These are phyloP conservation scores for Coix lacrymajobi DNA, from an alignment of 176 grass and related monocot species.

Conservation along the genomic window DNA sequence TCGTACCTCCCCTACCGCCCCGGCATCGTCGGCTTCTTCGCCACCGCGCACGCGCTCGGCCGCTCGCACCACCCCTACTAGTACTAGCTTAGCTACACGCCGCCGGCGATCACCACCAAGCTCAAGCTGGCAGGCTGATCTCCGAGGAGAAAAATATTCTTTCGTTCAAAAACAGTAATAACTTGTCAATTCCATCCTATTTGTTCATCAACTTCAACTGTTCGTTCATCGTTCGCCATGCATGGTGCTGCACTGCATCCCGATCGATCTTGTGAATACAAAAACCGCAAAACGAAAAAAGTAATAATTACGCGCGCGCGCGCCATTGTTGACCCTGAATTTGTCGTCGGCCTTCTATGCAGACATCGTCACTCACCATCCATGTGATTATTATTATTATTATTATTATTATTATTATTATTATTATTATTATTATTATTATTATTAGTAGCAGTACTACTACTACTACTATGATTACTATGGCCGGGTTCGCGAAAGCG, in stretches of 20 bases:
- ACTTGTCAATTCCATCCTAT: background rate
- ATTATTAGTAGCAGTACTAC: too few species aligned
- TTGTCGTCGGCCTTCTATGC: background rate
- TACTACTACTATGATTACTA: too few species aligned
- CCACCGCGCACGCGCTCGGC: constrained; percentile 35
- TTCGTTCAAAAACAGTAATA: too few species aligned
- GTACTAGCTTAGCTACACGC: background rate
- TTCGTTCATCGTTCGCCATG: background rate
- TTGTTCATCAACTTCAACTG: background rate
- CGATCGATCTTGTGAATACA: background rate
- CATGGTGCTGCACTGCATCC: too few species aligned
- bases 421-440: too few species aligned
- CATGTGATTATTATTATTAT: background rate
- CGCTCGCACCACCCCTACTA: constrained; percentile 40
- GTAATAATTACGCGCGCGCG: too few species aligned
- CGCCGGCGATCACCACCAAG: background rate
- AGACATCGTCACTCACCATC: background rate
- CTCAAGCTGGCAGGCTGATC: background rate
- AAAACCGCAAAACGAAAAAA: too few species aligned
- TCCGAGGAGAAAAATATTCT: background rate
- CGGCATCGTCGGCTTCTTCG: constrained; percentile 44
- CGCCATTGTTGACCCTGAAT: constrained; percentile 14
- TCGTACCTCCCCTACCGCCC: constrained; percentile 62
- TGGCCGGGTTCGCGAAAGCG: too few species aligned
- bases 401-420: too few species aligned